Evolutionary conservation across 495 filamentous ascomycete species (phyloP), one percentile per base, ranked within the genome.

Genomic region (Pseudomonodictys pantanalensis): DNA sequence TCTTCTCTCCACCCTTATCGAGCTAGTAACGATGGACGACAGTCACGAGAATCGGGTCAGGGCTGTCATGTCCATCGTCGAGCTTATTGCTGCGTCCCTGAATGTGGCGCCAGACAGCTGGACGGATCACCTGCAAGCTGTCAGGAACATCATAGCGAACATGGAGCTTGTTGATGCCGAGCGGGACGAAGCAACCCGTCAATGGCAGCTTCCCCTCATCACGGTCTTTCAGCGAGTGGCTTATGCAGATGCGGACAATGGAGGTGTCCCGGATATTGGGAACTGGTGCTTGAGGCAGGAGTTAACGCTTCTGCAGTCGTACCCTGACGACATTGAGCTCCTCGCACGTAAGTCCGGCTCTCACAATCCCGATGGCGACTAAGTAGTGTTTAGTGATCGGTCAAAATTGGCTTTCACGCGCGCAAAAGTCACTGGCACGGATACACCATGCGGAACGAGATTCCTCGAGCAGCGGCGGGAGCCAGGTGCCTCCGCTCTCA

Each of bases 231-330:
- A 82, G 53, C 67, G 71, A 18, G 76, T 79, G 48, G 76, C 78
- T 8, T 79, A 71, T 60, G 67, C 70, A 39, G 78, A 82, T 42
- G 61, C 72, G 6, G 79, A 79, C 56, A 68, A 56, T 48, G 76
- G 77, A 11, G 70, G 69, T 25, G 70, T 79, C n/a, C 43, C 45
- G 38, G 79, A 77, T 47, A 64, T 82, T 25, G 69, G 75, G 4
- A 68, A 72, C 17, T 82, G 76, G 76, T 79, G 77, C 33, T 71
- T 79, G 39, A 54, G 69, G 48, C 69, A 77, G 38, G 77, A 76
- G 71, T 67, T 79, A 29, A 60, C 69, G 33, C 59, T 80, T n/a
- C 60, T 79, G 9, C 62, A 72, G 44, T 58, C 71, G 32, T 67
- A 78, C 49, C 72, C 75, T 26, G 62, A 70, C 1, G 73, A 77